Base-by-base conservation (phyloP, 495 filamentous ascomycete species). In the Penicillium soppii region DNA sequence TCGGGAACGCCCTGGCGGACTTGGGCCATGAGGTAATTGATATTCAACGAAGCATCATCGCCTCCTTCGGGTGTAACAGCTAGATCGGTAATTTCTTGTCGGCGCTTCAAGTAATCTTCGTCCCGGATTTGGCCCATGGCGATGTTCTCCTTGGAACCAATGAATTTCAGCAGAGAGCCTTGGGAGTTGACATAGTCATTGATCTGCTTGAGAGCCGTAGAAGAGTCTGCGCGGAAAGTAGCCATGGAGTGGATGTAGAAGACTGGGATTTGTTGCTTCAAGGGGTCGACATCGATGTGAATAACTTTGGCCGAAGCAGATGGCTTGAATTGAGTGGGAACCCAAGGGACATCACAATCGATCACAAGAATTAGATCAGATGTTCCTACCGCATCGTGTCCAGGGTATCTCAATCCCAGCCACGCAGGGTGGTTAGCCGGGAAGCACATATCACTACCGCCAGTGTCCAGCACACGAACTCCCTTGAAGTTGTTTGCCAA, bases 401-500 rank as follows among this genome's bases (percentile, higher is more conserved):
- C 74, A 9, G 91, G 90, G 56, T 84, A 96, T 52, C 83, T 76
- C 56, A 95, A 62, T 2, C 92, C 90, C 21, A 96, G 66, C 77
- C 84, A 87, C 6, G 71, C 82, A 0, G 75, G 73, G 52, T 96
- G 91, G 43, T 92, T 77, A 2, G 85, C 87, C 2, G 92, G 92
- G 70, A 97, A 97, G 61, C 89, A 95, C 92, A 97, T 94, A 65
- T 97, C 92, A 61, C 88, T 88, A 27, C 91, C 92, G 20, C 89
- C 89, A 1, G 90, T 91, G 65, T 97, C 92, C 22, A 97, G 69
- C 15, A 97, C 90, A 10, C 78, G 79, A 46, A 84, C 77, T 15
- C 80, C 87, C 72, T 89, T 91, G 47, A 96, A 81, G 1, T 75
- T 82, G 65, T 95, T 76, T 9, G 91, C 89, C 32, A 97, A 66